Base-by-base conservation (phyloP, 2,329 filamentous ascomycete genomes). In the Beauveria varroae region DNA sequence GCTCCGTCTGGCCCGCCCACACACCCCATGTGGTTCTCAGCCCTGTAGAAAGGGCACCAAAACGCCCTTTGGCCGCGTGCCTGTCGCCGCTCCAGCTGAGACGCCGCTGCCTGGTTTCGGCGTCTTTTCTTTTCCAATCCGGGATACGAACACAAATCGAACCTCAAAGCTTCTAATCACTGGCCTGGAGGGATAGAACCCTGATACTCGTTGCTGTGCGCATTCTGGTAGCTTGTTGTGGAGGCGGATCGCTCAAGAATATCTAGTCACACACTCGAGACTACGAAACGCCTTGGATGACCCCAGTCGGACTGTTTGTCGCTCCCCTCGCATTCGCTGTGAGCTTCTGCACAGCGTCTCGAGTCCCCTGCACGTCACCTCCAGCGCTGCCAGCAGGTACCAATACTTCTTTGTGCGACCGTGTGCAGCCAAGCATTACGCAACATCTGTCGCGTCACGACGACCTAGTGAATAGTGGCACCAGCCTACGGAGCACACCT, bases 21-120 rank as follows among this genome's bases (percentile, higher is more conserved):
- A 46, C 49, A n/a, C 57, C 46, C 57, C 47, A 49, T 57, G 55
- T 57, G 55, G 55, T 47, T 49, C 57, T 59, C 57, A 59, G 57
- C 57, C 57, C 57, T 59, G 57, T 59, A 52, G 37, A 59, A 59
- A 51, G 47, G 34, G 49, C 37, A 46, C 47, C 46, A 41, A 52
- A 46, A 51, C 22, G 18, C 22, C 22, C 49, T 59, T 18, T 50
- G 30, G 16, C 47, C 28, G 24, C 10, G 37, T 44, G 24, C 49
- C 26, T 53, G 37, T 59, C 37, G 37, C 20, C 37, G 9, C 18
- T 52, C 57, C 56, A 58, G 56, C 56, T 51, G 43, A 51, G 56
- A 34, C 56, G 56, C 46, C 56, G 56, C 46, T 51, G 46, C 57
- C 57, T 52, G 57, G 53, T 46, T 44, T 52, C 52, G 47, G 57